Percentiles rank a stretch among this genome's conserved stretches.
These are phyloP conservation scores for Rhipidocladum racemiflorum DNA, from an alignment of 176 grass and related monocot species.

Conservation along the genomic window DNA sequence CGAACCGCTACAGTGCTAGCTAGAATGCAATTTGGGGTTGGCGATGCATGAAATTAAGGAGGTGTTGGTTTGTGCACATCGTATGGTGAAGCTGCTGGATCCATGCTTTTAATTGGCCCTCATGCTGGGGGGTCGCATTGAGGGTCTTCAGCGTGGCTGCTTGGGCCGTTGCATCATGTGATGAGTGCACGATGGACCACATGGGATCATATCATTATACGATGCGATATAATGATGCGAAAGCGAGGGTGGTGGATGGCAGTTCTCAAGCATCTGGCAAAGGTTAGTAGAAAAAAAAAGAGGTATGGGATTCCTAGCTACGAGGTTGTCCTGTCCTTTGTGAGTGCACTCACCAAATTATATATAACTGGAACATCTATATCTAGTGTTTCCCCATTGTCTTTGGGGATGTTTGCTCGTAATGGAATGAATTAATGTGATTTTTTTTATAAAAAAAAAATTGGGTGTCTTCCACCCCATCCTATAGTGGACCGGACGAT, in stretches of 20 bases:
- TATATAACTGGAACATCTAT: background rate
- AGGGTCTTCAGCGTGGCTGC: background rate
- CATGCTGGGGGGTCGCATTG: background rate
- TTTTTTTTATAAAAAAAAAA: no score
- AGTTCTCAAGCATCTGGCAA: slow-evolving; percentile 16
- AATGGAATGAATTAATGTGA: background rate
- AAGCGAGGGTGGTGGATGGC: background rate
- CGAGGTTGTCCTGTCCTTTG: no score
- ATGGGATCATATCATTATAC: slow-evolving; percentile 38
- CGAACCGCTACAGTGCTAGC: background rate
- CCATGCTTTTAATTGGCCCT: background rate
- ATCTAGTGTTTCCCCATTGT: slow-evolving; percentile 19
- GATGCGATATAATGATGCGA: slow-evolving; percentile 37
- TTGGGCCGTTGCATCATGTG: slow-evolving; percentile 20
- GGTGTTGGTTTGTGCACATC: background rate
- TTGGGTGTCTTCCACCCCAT: background rate
- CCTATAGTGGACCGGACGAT: background rate
- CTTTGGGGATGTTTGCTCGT: background rate
- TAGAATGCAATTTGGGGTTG: background rate
- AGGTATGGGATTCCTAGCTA: slow-evolving; percentile 25
- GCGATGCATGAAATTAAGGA: background rate
- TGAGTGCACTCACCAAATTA: background rate
- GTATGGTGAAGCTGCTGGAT: background rate
- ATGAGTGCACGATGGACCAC: slow-evolving; percentile 23
- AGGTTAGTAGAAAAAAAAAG: background rate